These are phyloP conservation scores for Phytophthora niederhauseri DNA, from an alignment of 352 stramenopile genomes.

Conservation along the genomic window DNA sequence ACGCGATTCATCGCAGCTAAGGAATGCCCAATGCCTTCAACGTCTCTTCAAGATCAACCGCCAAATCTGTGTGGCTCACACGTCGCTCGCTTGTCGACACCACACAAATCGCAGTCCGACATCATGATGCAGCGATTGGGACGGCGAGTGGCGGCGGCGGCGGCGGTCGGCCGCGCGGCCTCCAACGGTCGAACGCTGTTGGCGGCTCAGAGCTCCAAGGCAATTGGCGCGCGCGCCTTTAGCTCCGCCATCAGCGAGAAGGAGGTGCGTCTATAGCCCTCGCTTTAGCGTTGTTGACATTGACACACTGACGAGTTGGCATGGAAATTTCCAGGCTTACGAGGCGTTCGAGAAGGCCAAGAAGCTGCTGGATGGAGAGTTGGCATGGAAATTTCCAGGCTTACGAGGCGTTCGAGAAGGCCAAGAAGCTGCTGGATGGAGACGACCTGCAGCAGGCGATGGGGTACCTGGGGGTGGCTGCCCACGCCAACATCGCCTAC, in stretches of 20 bases:
- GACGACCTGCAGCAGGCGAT: conserved; percentile 66
- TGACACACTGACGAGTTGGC: too few species aligned
- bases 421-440: conserved; percentile 59
- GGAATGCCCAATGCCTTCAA: neutral
- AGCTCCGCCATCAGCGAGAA: conserved; percentile 34
- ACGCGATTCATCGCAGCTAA: conserved; percentile 15
- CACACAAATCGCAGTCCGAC: conserved; percentile 20
- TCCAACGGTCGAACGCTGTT: conserved; percentile 11
- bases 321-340: conserved; percentile 38
- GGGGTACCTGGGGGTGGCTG: conserved; percentile 62
- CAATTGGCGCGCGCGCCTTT: conserved; percentile 18
- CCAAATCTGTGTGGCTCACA: conserved; percentile 16
- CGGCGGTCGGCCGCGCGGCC: conserved; percentile 8
- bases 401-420: conserved; percentile 57
- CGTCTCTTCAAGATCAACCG: conserved; percentile 22
- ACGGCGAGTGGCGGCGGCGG: conserved; percentile 15
- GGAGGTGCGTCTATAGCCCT: conserved; percentile 32
- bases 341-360: conserved; percentile 68
- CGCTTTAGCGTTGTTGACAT: too few species aligned
- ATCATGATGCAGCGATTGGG: conserved; percentile 32
- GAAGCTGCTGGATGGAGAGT: conserved; percentile 59
- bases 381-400: too few species aligned
- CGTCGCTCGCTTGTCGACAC: conserved; percentile 4
- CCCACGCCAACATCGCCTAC: conserved; percentile 67
- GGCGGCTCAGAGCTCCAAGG: neutral